These are phyloP conservation scores for Stenogyne calaminthoides DNA, from an alignment of 305 asterid genomes.

Conservation along the genomic window DNA sequence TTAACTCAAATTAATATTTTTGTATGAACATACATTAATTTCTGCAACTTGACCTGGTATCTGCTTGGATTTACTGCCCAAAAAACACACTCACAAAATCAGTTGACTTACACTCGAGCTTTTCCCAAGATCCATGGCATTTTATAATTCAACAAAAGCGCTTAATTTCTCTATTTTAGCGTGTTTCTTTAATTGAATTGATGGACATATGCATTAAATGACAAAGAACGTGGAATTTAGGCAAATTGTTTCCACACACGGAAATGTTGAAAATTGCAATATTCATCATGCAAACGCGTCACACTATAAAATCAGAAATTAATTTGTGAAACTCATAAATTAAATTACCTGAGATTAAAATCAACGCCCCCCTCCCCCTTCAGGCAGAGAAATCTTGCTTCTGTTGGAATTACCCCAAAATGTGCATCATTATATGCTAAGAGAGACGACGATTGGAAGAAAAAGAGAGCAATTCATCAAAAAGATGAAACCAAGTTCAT, in stretches of 20 bases:
- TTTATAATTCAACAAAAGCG: not conserved
- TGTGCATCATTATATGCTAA: not conserved
- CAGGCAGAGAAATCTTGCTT: constrained; percentile 7
- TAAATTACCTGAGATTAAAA: constrained; percentile 10
- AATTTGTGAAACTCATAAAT: not conserved
- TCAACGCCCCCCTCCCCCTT: not conserved
- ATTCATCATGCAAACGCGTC: constrained; percentile 1
- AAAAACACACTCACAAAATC: not conserved
- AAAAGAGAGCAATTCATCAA: not conserved
- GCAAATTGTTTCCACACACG: not conserved
- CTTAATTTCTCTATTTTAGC: not conserved
- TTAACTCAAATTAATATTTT: not conserved
- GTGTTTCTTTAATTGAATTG: not conserved
- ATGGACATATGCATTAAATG: not conserved
- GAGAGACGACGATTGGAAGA: not conserved
- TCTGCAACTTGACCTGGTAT: not conserved
- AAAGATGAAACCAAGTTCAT: not conserved
- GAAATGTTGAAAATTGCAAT: not conserved
- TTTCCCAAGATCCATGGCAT: not conserved
- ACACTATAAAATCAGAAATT: not conserved
- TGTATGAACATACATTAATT: not conserved
- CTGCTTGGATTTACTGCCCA: not conserved
- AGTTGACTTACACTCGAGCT: not conserved
- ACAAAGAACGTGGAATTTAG: not conserved
- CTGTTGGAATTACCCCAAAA: not conserved